phyloP scores from a whole-genome alignment of 2,329 filamentous ascomycete species.

The Fusarium bactridioides region DNA sequence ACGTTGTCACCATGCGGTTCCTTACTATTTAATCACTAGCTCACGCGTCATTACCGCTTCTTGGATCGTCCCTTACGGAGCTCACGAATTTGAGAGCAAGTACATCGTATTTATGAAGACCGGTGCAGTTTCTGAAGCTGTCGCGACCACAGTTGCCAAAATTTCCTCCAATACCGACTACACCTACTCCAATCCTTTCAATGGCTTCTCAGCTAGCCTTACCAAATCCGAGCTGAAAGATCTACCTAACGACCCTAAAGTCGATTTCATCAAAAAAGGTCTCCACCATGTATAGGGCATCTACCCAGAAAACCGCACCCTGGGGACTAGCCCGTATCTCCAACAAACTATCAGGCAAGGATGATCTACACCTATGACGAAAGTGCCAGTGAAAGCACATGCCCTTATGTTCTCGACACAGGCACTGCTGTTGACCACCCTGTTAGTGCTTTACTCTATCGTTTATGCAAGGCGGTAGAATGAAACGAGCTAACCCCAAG shows the following conservation, averaged over 20 bases:
- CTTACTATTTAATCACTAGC: not conserved
- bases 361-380: not conserved
- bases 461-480: not conserved
- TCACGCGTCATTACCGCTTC: not conserved
- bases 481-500: not conserved
- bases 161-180: not conserved
- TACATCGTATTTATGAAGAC: not conserved
- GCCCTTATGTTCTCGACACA: conserved; percentile 14
- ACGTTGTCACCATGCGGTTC: not conserved
- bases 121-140: rapidly evolving
- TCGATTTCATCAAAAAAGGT: not conserved
- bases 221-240: not conserved
- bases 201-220: not conserved
- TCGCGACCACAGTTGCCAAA: rapidly evolving
- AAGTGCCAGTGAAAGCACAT: not conserved
- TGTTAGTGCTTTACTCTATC: not conserved
- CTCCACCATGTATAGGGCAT: not conserved
- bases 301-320: not conserved
- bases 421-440: not conserved
- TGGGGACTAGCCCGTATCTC: not conserved
- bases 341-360: not conserved
- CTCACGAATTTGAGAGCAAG: not conserved
- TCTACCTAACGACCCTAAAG: not conserved
- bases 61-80: not conserved
- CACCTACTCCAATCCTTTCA: not conserved